Percentiles rank a stretch among this genome's conserved stretches.
phyloP scores from a whole-genome alignment of 768 basidiomycete genomes.

The Leucocoprinus leucothites region DNA sequence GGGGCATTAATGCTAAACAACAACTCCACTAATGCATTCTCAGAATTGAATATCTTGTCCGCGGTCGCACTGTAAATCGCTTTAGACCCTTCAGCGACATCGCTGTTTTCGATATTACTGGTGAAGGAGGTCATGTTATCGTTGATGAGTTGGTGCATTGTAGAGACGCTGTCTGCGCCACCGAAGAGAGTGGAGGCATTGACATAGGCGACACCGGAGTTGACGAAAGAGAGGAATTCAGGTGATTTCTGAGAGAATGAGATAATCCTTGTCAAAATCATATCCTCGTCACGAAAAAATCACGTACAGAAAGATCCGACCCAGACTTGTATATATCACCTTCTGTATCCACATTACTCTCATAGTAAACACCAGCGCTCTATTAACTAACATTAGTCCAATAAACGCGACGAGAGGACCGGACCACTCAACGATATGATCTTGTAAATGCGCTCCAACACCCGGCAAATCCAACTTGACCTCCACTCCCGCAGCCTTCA shows the following conservation, averaged over 20 bases:
- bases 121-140: conserved; percentile 12
- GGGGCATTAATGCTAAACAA: conserved; percentile 39
- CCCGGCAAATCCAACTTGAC: conserved; percentile 50
- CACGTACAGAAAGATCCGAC: conserved; percentile 24
- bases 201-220: conserved; percentile 61
- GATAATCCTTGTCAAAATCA: neutral
- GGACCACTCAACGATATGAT: conserved; percentile 33
- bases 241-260: conserved; percentile 23
- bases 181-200: conserved; percentile 49
- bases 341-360: conserved; percentile 24
- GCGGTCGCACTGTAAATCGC: conserved; percentile 47
- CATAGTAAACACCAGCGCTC: conserved; percentile 22
- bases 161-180: conserved; percentile 17
- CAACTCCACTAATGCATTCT: conserved; percentile 55
- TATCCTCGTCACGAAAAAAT: neutral
- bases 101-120: conserved; percentile 32
- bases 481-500: conserved; percentile 41
- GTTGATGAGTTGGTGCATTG: conserved; percentile 12
- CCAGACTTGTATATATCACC: conserved; percentile 23
- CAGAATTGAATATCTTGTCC: conserved; percentile 33
- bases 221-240: conserved; percentile 55
- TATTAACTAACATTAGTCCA: neutral
- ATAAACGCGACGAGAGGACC: neutral
- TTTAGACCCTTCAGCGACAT: conserved; percentile 52
- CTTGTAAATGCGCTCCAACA: conserved; percentile 59